Conservation (phyloP, 495 filamentous ascomycete genomes). For the Pyrenopolyporus hunteri region DNA sequence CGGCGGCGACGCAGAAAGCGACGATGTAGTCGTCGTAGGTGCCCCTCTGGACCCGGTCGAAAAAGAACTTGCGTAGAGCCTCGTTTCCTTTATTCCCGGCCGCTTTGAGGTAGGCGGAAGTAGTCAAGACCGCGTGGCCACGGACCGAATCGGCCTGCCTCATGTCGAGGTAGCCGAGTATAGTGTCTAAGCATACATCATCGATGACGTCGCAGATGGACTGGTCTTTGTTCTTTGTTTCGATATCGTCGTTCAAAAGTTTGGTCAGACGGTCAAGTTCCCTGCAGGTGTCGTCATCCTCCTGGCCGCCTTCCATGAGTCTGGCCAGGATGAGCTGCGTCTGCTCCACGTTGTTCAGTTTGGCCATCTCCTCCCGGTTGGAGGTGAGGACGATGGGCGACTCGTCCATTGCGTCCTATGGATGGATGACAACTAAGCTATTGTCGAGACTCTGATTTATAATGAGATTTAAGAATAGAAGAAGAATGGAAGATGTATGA, state of each 20-base stretch:
- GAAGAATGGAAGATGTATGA: background rate
- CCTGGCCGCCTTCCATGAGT: constrained; percentile 62
- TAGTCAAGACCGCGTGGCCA: constrained; percentile 75
- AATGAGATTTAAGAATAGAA: background rate
- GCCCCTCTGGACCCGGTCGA: constrained; percentile 50
- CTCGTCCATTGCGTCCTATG: constrained; percentile 29
- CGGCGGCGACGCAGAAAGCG: constrained; percentile 86
- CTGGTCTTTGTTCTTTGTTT: constrained; percentile 42
- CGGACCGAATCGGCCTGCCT: constrained; percentile 69
- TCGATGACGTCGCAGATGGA: constrained; percentile 72
- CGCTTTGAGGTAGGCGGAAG: constrained; percentile 78
- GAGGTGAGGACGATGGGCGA: constrained; percentile 26
- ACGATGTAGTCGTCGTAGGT: constrained; percentile 67
- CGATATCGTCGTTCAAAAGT: constrained; percentile 56
- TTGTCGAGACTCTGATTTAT: no score
- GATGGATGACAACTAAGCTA: no score
- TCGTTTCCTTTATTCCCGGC: constrained; percentile 70
- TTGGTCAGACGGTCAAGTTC: constrained; percentile 56
- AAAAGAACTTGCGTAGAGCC: constrained; percentile 71
- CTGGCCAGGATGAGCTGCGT: constrained; percentile 58
- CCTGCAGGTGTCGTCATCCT: constrained; percentile 59
- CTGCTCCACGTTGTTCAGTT: constrained; percentile 48
- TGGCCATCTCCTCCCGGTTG: constrained; percentile 28
- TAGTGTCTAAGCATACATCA: constrained; percentile 76
- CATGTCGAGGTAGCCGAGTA: constrained; percentile 78